phyloP scores from a whole-genome alignment of 176 grass and related monocot genomes.

The Triticum urartu region DNA sequence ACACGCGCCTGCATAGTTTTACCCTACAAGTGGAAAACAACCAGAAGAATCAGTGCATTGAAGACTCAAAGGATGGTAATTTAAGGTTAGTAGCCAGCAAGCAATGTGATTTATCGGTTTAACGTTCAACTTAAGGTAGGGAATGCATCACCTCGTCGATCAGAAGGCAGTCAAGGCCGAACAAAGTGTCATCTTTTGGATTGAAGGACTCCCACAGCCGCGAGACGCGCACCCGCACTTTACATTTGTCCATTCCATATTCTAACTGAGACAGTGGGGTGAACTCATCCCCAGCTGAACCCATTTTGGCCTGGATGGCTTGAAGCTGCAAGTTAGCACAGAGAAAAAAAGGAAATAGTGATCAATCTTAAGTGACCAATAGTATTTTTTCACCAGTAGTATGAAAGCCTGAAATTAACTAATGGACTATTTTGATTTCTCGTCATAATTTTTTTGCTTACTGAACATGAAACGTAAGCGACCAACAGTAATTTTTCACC shows the following conservation, averaged over 20 bases:
- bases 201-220: neutral
- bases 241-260: neutral
- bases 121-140: neutral
- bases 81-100: neutral
- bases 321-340: slow-evolving; percentile 4
- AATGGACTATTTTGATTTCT: too few species aligned
- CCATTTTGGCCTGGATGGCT: slow-evolving; percentile 1
- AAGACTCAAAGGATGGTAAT: neutral
- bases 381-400: neutral
- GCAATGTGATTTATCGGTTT: neutral
- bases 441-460: neutral
- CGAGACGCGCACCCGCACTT: slow-evolving; percentile 7
- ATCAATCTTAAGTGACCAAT: neutral
- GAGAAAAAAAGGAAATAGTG: neutral
- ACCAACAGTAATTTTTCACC: neutral
- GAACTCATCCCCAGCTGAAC: slow-evolving; percentile 6
- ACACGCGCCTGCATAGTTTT: slow-evolving; percentile 14
- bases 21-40: neutral
- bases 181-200: neutral
- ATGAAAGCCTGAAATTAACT: neutral
- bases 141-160: neutral
- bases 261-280: slow-evolving; percentile 7
- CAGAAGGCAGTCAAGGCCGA: neutral
- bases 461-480: neutral
- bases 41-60: neutral